These are phyloP conservation scores for Suhomyces yuchorum DNA, from an alignment of 1,139 yeast genomes.

Conservation along the genomic window DNA sequence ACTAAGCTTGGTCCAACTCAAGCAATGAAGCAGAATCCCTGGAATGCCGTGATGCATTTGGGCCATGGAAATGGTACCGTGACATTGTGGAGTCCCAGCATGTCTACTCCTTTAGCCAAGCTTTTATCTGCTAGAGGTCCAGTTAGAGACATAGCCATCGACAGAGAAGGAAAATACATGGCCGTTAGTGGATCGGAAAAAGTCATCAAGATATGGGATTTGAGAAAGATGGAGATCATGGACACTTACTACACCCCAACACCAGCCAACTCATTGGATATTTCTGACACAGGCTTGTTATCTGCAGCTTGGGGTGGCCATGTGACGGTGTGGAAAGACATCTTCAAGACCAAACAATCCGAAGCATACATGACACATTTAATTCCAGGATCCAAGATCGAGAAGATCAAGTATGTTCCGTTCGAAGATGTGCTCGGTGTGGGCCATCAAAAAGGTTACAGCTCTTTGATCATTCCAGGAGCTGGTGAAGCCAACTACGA, in stretches of 20 bases:
- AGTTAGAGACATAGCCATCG: conserved; percentile 79
- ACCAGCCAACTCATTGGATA: conserved; percentile 76
- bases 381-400: conserved; percentile 74
- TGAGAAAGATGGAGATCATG: conserved; percentile 75
- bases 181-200: conserved; percentile 90
- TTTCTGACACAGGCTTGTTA: conserved; percentile 85
- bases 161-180: conserved; percentile 93
- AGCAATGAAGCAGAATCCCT: conserved; percentile 86
- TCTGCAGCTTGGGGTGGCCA: conserved; percentile 96
- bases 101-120: conserved; percentile 84
- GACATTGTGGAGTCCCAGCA: conserved; percentile 89
- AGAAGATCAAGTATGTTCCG: conserved; percentile 77
- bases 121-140: conserved; percentile 85
- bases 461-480: conserved; percentile 88
- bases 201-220: conserved; percentile 88
- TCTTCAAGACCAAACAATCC: conserved; percentile 58
- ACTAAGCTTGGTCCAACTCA: conserved; percentile 91
- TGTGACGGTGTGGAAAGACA: conserved; percentile 85
- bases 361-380: conserved; percentile 93
- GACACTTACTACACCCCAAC: conserved; percentile 81
- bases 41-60: conserved; percentile 92
- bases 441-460: conserved; percentile 79
- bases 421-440: conserved; percentile 93
- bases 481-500: conserved; percentile 98
- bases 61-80: conserved; percentile 96